Percentiles rank a stretch among this genome's conserved stretches.
phyloP scores from a whole-genome alignment of 805 yeast species.

The Grigorovia yakushimaensis region DNA sequence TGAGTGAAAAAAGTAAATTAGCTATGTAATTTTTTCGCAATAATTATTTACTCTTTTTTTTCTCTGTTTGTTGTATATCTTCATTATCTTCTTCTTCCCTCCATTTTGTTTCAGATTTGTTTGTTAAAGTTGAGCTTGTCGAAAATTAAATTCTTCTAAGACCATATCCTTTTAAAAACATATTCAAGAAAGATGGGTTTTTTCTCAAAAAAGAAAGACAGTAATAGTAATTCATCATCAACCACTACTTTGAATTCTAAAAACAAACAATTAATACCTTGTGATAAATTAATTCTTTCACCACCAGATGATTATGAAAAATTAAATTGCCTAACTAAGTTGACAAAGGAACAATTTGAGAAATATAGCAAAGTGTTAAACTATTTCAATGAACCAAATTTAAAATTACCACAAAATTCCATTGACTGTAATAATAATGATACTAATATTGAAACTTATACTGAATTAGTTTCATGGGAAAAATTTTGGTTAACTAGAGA shows the following conservation, averaged over 20 bases:
- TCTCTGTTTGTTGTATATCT: too few relatives aligned
- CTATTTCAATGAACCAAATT: slow-evolving; percentile 14
- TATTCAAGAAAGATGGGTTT: slow-evolving; percentile 16
- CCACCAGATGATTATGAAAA: slow-evolving; percentile 17
- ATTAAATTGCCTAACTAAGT: slow-evolving; percentile 5
- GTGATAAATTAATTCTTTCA: slow-evolving; percentile 12
- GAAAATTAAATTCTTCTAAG: background rate
- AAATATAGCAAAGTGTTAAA: slow-evolving; percentile 12
- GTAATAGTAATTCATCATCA: background rate
- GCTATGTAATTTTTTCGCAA: too few relatives aligned
- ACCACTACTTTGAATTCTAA: slow-evolving; percentile 4
- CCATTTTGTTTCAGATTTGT: too few relatives aligned
- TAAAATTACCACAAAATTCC: slow-evolving; percentile 19
- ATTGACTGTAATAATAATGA: slow-evolving; percentile 30
- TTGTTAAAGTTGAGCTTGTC: too few relatives aligned
- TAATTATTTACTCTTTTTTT: too few relatives aligned
- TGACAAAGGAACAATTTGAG: slow-evolving; percentile 12
- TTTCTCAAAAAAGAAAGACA: slow-evolving; percentile 8
- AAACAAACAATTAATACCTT: slow-evolving; percentile 15
- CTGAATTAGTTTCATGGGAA: slow-evolving; percentile 28
- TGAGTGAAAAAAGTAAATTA: too few relatives aligned
- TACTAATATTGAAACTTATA: slow-evolving; percentile 4
- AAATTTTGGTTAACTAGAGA: slow-evolving; percentile 38
- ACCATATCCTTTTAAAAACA: background rate
- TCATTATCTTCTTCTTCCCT: too few relatives aligned